These are phyloP conservation scores for Candida nanaspora DNA, from an alignment of 805 yeast genomes.

Conservation along the genomic window DNA sequence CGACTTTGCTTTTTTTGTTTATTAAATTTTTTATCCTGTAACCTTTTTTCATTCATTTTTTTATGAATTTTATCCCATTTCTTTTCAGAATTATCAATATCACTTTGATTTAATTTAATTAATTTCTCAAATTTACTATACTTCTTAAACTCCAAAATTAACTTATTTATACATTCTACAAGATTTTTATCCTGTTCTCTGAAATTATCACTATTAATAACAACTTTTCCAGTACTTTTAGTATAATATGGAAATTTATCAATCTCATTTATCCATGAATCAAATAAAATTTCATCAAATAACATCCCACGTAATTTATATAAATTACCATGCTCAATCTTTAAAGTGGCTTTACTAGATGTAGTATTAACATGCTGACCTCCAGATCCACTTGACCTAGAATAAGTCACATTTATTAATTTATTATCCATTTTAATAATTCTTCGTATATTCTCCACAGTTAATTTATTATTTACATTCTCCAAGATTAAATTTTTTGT, in stretches of 20 bases:
- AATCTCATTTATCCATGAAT: slow-evolving; percentile 19
- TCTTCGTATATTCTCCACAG: background rate
- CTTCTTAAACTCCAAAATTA: slow-evolving; percentile 33
- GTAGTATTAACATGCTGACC: slow-evolving; percentile 59
- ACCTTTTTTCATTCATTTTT: background rate
- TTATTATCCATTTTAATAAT: background rate
- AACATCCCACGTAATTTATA: slow-evolving; percentile 33
- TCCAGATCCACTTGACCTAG: slow-evolving; percentile 52
- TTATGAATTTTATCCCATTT: slow-evolving; percentile 4
- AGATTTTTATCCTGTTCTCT: slow-evolving; percentile 39
- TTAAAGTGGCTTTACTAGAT: slow-evolving; percentile 35
- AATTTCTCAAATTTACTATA: slow-evolving; percentile 3
- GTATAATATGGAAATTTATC: background rate
- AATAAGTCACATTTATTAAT: slow-evolving; percentile 29
- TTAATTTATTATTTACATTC: background rate
- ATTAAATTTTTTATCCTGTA: background rate
- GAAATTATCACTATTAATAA: slow-evolving; percentile 18
- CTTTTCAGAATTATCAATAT: background rate
- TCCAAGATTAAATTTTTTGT: background rate
- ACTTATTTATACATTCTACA: slow-evolving; percentile 37
- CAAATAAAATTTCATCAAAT: slow-evolving; percentile 32
- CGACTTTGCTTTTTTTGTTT: background rate
- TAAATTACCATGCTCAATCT: slow-evolving; percentile 27
- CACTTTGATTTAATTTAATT: background rate
- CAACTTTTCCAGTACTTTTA: slow-evolving; percentile 20